Base-by-base conservation (phyloP, 78 protist genomes). In the Thecamonas trahens region DNA sequence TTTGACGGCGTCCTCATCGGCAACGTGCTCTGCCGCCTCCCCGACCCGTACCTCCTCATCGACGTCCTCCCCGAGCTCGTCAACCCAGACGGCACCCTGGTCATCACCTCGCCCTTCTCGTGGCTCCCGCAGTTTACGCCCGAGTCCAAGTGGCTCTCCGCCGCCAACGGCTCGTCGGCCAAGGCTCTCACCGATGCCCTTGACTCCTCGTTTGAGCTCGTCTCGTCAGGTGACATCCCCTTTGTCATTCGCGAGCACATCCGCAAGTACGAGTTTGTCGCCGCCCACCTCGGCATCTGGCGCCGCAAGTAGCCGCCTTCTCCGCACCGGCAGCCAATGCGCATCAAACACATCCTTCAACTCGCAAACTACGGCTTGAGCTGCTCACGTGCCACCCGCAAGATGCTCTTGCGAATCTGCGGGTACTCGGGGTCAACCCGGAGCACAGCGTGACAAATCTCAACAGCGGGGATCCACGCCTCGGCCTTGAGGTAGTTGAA, bases 401-500 rank as follows among this genome's bases (percentile, higher is more conserved):
- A n/a, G n/a, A n/a, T n/a, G n/a, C n/a, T n/a, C n/a, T n/a, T n/a
- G n/a, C n/a, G n/a, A n/a, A n/a, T n/a, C n/a, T n/a, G n/a, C n/a
- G n/a, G n/a, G n/a, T n/a, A n/a, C n/a, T n/a, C n/a, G n/a, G n/a
- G n/a, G n/a, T n/a, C n/a, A n/a, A n/a, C n/a, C n/a, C n/a, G n/a
- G n/a, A n/a, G n/a, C n/a, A 72, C 60, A 29, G 28, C 28, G 49
- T 81, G 87, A 71, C 87, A 74, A 18, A 90, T 67, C 52, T 84
- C 85, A 57, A 90, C 79, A n/a, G 88, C 86, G 1, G 70, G 76
- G 39, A 85, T 74, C 62, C 63, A 85, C 39, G 70, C 35, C 73
- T 82, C 77, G 39, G 94, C 94, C 79, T 82, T 82, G 57, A 88
- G 84, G 24, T 65, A 64, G 75, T 84, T 84, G 79, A 84, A 84